Conservation (phyloP, 140 eudicot species). For the Ambrosia hybrid region DNA sequence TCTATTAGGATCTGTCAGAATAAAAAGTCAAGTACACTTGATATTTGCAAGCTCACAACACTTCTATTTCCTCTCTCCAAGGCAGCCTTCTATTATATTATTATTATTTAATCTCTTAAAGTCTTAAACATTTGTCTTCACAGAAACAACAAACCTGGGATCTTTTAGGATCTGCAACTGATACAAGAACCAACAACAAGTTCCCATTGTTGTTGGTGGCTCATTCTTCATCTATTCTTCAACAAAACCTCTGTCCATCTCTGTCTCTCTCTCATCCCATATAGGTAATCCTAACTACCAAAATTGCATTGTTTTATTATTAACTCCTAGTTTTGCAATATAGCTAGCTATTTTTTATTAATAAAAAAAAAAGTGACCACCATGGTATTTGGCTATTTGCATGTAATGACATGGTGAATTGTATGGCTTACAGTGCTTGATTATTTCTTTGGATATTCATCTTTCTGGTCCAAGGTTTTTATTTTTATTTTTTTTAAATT, state of each 20-base stretch:
- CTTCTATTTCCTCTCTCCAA: background rate
- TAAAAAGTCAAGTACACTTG: background rate
- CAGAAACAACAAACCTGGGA: slow-evolving; percentile 1
- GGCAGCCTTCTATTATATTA: background rate
- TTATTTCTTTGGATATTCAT: slow-evolving; percentile 8
- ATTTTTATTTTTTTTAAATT: too few species aligned
- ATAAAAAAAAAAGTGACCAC: too few species aligned
- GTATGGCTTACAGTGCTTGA: slow-evolving; percentile 7
- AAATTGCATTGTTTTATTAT: slow-evolving; percentile 7
- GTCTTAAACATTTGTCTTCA: slow-evolving; percentile 9
- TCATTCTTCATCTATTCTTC: slow-evolving; percentile 22
- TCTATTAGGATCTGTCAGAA: slow-evolving; percentile 4
- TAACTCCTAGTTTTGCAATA: background rate
- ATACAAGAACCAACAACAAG: background rate
- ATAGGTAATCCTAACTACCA: background rate
- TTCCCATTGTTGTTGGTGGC: slow-evolving; percentile 10
- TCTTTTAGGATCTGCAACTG: slow-evolving; percentile 12
- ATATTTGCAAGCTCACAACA: slow-evolving; percentile 1
- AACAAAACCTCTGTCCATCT: background rate
- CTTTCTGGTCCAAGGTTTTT: slow-evolving; percentile 4
- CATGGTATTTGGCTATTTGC: background rate
- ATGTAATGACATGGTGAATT: background rate
- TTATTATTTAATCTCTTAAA: too few species aligned
- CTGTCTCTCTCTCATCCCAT: background rate
- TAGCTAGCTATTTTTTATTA: background rate